A percentile compares a stretch with the other conserved stretches of the same genome.
phyloP scores from a whole-genome alignment of 2,329 filamentous ascomycete species.

The Sporothrix curviconia region DNA sequence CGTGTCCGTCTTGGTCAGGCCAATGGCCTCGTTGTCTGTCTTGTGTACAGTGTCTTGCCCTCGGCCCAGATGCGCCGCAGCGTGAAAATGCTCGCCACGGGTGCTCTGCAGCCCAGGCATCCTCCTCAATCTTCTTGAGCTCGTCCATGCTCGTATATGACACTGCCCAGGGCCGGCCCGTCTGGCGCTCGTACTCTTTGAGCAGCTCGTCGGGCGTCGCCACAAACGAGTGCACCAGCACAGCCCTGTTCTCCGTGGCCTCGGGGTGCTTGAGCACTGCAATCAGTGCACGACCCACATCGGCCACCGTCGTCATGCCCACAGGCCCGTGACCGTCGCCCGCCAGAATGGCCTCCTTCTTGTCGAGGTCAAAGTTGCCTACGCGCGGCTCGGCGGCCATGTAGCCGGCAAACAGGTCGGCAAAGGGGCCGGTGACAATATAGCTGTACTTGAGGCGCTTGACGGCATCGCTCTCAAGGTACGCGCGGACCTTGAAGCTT shows the following conservation, averaged over 20 bases:
- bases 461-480: constrained; percentile 1
- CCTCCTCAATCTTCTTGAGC: constrained; percentile 9
- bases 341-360: neutral
- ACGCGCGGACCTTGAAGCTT: constrained; percentile 16
- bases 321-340: constrained; percentile 4
- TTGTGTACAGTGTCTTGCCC: constrained; percentile 48
- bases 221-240: constrained; percentile 12
- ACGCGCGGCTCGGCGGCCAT: constrained; percentile 10
- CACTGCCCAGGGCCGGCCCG: constrained; percentile 9
- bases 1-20: constrained; percentile 18
- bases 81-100: constrained; percentile 13
- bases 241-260: constrained; percentile 11
- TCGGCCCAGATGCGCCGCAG: constrained; percentile 17
- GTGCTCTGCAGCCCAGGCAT: constrained; percentile 5
- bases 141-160: constrained; percentile 9
- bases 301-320: constrained; percentile 15
- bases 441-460: constrained; percentile 9
- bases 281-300: constrained; percentile 12
- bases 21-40: constrained; percentile 47
- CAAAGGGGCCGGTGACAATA: constrained; percentile 16
- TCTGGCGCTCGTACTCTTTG: constrained; percentile 16
- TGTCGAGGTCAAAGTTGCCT: constrained; percentile 11
- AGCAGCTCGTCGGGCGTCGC: constrained; percentile 12
- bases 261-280: constrained; percentile 10
- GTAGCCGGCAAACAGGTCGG: constrained; percentile 14